Conservation (phyloP, 345 rosid genomes). For the Psidium friedrichsthalianum region DNA sequence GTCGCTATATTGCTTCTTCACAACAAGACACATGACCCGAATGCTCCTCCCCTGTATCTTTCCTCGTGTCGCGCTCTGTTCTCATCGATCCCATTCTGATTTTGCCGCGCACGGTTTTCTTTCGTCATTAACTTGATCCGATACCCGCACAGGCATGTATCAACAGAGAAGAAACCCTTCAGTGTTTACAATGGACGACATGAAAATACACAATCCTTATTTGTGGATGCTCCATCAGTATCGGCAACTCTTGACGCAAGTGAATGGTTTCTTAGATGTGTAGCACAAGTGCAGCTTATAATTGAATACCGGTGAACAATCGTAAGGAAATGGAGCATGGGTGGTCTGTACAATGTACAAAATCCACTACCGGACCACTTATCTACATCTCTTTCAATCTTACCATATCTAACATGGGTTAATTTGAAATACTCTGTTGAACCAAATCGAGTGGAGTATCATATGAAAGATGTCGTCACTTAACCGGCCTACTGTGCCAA, state of each 20-base stretch:
- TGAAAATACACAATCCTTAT: neutral
- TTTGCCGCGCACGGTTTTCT: neutral
- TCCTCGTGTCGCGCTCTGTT: no score
- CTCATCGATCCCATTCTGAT: neutral
- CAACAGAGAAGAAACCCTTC: neutral
- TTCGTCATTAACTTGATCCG: neutral
- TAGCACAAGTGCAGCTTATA: neutral
- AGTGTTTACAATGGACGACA: neutral
- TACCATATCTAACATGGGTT: slow-evolving; percentile 8
- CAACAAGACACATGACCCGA: neutral
- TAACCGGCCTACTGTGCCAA: slow-evolving; percentile 74
- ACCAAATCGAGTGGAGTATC: slow-evolving; percentile 94
- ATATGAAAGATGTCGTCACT: slow-evolving; percentile 81
- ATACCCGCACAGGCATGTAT: neutral
- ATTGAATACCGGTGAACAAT: no score
- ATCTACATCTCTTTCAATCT: neutral
- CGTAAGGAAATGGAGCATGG: neutral
- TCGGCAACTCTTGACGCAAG: neutral
- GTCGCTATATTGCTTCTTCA: neutral
- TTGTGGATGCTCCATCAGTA: neutral
- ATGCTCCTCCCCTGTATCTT: neutral
- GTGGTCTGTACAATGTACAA: neutral
- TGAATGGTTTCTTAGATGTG: neutral
- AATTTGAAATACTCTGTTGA: slow-evolving; percentile 59
- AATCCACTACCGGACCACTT: neutral